Evolutionary conservation across 768 basidiomycete genomes (phyloP).

Genomic region (Hydnomerulius pinastri): DNA sequence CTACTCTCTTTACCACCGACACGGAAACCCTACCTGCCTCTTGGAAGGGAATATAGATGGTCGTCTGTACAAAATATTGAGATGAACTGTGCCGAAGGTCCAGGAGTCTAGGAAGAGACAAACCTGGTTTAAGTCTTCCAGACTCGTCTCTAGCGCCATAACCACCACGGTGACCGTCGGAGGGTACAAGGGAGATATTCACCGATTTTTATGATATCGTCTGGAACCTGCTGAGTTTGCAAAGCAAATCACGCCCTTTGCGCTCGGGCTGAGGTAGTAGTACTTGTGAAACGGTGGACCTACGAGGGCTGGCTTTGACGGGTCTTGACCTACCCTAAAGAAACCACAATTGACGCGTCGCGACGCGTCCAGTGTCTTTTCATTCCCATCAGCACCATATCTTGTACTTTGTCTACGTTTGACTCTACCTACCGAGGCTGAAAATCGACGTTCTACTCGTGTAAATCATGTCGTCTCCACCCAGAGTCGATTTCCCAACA

Average conservation of each 20-base stretch:
- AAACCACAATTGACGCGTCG: constrained; percentile 48
- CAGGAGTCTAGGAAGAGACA: constrained; percentile 5
- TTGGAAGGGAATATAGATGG: constrained; percentile 28
- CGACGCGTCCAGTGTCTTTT: constrained; percentile 44
- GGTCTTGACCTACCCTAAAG: constrained; percentile 49
- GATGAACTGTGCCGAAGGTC: background rate
- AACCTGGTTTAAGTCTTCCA: constrained; percentile 31
- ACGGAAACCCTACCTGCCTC: constrained; percentile 19
- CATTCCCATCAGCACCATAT: constrained; percentile 8
- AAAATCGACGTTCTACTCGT: too few relatives aligned
- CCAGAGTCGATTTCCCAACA: constrained; percentile 62
- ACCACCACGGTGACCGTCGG: background rate
- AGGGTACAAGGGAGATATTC: too few relatives aligned
- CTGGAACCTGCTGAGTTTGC: too few relatives aligned
- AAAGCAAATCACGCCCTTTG: too few relatives aligned
- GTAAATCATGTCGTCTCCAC: constrained; percentile 65
- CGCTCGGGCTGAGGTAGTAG: too few relatives aligned
- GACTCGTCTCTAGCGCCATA: constrained; percentile 14
- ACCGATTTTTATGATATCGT: too few relatives aligned
- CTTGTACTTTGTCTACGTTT: background rate
- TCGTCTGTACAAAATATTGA: constrained; percentile 24
- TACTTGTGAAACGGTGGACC: too few relatives aligned
- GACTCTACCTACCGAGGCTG: background rate
- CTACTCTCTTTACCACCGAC: background rate
- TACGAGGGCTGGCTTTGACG: too few relatives aligned